Evolutionary conservation across 805 yeast species (phyloP).

Genomic region (Metschnikowia rubicola): DNA sequence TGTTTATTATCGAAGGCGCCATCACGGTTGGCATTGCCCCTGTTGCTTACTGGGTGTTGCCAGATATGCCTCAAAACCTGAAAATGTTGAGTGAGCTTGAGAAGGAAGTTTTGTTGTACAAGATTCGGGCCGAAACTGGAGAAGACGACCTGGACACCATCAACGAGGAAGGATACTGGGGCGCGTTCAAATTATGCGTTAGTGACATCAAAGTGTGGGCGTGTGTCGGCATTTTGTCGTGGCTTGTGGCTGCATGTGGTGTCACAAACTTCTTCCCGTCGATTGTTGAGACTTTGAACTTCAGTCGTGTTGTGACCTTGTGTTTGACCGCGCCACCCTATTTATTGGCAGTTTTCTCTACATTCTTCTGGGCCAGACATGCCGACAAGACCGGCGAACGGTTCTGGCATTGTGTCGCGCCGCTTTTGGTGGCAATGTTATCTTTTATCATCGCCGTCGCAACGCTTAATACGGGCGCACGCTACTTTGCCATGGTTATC

Average conservation of each 20-base stretch:
- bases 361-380: conserved; percentile 52
- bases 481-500: conserved; percentile 58
- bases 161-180: conserved; percentile 33
- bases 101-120: conserved; percentile 41
- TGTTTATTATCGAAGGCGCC: conserved; percentile 54
- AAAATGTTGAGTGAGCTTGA: conserved; percentile 44
- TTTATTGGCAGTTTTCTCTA: conserved; percentile 46
- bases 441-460: conserved; percentile 49
- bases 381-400: conserved; percentile 57
- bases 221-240: conserved; percentile 41
- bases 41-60: conserved; percentile 45
- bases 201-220: conserved; percentile 47
- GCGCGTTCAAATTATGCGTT: conserved; percentile 35
- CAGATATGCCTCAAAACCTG: conserved; percentile 52
- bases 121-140: conserved; percentile 39
- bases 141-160: conserved; percentile 36
- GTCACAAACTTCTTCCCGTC: conserved; percentile 62
- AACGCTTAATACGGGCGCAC: conserved; percentile 51
- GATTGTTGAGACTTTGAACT: conserved; percentile 54
- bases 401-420: conserved; percentile 46
- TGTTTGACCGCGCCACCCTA: conserved; percentile 61
- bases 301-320: conserved; percentile 46
- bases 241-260: conserved; percentile 56
- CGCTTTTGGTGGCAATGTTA: conserved; percentile 39
- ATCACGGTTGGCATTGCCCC: conserved; percentile 47